Evolutionary conservation across 2,329 filamentous ascomycete species (phyloP), one percentile per base, ranked within the genome.

Genomic region (Truncatella angustata): DNA sequence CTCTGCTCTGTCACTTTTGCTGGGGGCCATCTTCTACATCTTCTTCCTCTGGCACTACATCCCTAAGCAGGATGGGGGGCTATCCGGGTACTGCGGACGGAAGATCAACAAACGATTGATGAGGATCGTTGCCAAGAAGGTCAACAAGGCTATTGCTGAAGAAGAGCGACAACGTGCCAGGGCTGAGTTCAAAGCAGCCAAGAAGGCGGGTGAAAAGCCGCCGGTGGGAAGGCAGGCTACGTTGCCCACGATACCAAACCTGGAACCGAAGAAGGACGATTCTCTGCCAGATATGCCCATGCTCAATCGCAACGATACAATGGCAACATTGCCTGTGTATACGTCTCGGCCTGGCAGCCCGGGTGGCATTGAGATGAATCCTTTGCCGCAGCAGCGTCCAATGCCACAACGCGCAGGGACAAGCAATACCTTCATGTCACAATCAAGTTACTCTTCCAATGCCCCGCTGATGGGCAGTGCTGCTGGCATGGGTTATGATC

Each of bases 11-110:
- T 85, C 82, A 39, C 77, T 97, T 47, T 73, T 93, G n/a, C 65
- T 89, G 9, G 91, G 90, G 0, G 74, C 85, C 20, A 62, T 95
- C 1, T 85, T 96, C 54, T 97, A 96, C 70, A 70, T 96, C 34
- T 82, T 90, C 62, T 99, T 96, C 69, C 79, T 99, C 5, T 96
- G 89, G 82, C 89, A 94, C 70, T 94, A 93, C 71, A 93, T 99
- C 55, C 91, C 92, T 1, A 81, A 81, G 32, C 77, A 84, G 10
- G 91, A 97, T 63, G 90, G 91, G 5, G 86, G 88, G 6, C 78
- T 99, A 26, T 84, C 84, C 4, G 85, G 86, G 23, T 99, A 96
- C 73, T 97, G 94, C 67, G 87, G 90, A 56, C 87, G 91, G 42
- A 97, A 97, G 74, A 87, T 96, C 67, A 95, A 96, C 71, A 86